Conservation (phyloP, 805 yeast species). For the Teunomyces cretensis region DNA sequence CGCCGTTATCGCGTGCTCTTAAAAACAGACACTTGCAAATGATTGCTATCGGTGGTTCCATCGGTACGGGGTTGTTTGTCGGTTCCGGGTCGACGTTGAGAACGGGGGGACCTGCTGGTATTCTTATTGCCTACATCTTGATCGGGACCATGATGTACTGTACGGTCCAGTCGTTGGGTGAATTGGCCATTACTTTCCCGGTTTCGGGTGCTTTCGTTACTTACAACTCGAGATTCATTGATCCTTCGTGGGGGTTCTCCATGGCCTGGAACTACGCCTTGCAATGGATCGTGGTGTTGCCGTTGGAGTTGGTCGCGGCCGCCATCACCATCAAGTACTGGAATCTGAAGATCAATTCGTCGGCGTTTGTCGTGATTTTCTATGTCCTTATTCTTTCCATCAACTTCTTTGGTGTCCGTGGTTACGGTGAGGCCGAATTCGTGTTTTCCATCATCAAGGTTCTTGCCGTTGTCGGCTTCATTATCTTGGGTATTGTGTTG, state of each 20-base stretch:
- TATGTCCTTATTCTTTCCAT: slow-evolving; percentile 49
- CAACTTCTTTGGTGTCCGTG: slow-evolving; percentile 54
- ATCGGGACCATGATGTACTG: slow-evolving; percentile 37
- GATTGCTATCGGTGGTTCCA: slow-evolving; percentile 83
- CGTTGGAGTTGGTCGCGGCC: slow-evolving; percentile 66
- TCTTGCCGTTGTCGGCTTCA: slow-evolving; percentile 58
- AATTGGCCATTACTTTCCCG: slow-evolving; percentile 47
- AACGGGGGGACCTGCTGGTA: slow-evolving; percentile 71
- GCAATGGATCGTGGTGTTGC: slow-evolving; percentile 64
- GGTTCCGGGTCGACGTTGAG: slow-evolving; percentile 65
- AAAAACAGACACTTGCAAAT: slow-evolving; percentile 69
- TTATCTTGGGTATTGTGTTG: slow-evolving; percentile 53
- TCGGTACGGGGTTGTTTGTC: slow-evolving; percentile 81
- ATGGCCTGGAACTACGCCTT: slow-evolving; percentile 71
- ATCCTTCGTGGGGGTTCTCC: slow-evolving; percentile 69
- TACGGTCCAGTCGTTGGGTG: slow-evolving; percentile 44
- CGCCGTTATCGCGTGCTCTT: slow-evolving; percentile 50
- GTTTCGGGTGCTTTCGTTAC: slow-evolving; percentile 48
- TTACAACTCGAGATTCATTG: slow-evolving; percentile 62
- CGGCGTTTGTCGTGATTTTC: slow-evolving; percentile 58
- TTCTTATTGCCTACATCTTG: slow-evolving; percentile 38
- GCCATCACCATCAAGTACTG: slow-evolving; percentile 56
- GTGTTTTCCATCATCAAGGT: slow-evolving; percentile 66
- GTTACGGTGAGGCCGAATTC: slow-evolving; percentile 64
- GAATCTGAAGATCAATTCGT: slow-evolving; percentile 50